Conservation (phyloP, 179 eudicot genomes). For the Actinidia polygama region DNA sequence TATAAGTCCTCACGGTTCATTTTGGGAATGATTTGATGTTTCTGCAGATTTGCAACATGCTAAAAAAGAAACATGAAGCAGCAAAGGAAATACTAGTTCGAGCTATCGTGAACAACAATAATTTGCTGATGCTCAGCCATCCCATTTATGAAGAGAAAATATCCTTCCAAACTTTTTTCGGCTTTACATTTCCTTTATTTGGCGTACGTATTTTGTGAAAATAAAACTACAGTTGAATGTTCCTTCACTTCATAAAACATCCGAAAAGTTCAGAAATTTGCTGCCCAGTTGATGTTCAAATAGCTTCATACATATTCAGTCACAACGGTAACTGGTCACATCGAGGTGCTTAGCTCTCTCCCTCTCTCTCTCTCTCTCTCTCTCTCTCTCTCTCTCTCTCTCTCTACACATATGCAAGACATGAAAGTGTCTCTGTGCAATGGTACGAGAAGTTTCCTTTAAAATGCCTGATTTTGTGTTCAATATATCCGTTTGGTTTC, state of each 20-base stretch:
- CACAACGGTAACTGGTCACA: neutral
- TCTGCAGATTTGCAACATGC: conserved; percentile 75
- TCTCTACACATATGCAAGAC: neutral
- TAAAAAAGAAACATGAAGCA: conserved; percentile 87
- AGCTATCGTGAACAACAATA: conserved; percentile 82
- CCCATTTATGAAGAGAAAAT: conserved; percentile 75
- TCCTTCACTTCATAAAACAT: conserved; percentile 46
- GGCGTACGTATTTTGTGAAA: neutral
- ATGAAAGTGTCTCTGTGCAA: neutral
- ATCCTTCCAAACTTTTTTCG: conserved; percentile 52
- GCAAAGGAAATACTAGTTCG: conserved; percentile 86
- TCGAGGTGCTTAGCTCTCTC: conserved; percentile 15
- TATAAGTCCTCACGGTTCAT: no score
- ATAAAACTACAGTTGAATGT: neutral
- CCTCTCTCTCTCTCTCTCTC: conserved; percentile 12
- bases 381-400: neutral
- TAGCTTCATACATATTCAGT: conserved; percentile 22
- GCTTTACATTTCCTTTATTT: neutral
- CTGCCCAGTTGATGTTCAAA: conserved; percentile 48
- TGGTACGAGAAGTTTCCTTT: neutral
- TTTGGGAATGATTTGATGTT: neutral
- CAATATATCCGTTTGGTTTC: neutral
- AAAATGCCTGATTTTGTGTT: conserved; percentile 8
- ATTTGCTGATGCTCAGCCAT: conserved; percentile 79
- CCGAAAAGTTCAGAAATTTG: conserved; percentile 57